These are phyloP conservation scores for Sclerotinia borealis DNA, from an alignment of 2,329 filamentous ascomycete species.

Conservation along the genomic window DNA sequence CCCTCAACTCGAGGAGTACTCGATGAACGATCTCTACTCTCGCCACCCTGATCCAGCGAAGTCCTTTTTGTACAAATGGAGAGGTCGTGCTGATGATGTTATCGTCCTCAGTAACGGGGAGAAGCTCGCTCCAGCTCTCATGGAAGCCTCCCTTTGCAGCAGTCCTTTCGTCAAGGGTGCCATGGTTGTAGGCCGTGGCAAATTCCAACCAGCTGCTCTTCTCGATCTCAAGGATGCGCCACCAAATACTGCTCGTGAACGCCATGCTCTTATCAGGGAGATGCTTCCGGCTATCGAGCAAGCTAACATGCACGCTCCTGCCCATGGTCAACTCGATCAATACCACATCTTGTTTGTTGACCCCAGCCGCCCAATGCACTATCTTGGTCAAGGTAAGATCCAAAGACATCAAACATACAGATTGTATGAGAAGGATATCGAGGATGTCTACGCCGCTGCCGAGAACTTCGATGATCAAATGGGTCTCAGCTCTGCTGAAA, in stretches of 20 bases:
- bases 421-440: constrained; percentile 31
- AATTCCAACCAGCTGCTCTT: constrained; percentile 16
- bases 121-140: constrained; percentile 38
- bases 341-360: constrained; percentile 31
- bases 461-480: constrained; percentile 16
- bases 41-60: constrained; percentile 18
- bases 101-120: constrained; percentile 35
- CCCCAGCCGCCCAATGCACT: constrained; percentile 31
- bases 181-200: constrained; percentile 33
- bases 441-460: constrained; percentile 30
- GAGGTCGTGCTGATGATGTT: constrained; percentile 18
- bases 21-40: constrained; percentile 18
- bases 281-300: constrained; percentile 32
- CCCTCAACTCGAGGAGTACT: constrained; percentile 17
- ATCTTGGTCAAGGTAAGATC: constrained; percentile 35
- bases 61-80: constrained; percentile 15
- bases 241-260: constrained; percentile 3
- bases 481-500: not conserved
- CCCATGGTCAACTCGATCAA: constrained; percentile 30
- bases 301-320: constrained; percentile 29
- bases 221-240: constrained; percentile 13
- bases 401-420: constrained; percentile 31
- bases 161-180: constrained; percentile 33
- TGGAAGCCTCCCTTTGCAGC: constrained; percentile 35
- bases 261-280: constrained; percentile 17